Conservation (phyloP, 257 asterid species). For the Solanum sitiens region DNA sequence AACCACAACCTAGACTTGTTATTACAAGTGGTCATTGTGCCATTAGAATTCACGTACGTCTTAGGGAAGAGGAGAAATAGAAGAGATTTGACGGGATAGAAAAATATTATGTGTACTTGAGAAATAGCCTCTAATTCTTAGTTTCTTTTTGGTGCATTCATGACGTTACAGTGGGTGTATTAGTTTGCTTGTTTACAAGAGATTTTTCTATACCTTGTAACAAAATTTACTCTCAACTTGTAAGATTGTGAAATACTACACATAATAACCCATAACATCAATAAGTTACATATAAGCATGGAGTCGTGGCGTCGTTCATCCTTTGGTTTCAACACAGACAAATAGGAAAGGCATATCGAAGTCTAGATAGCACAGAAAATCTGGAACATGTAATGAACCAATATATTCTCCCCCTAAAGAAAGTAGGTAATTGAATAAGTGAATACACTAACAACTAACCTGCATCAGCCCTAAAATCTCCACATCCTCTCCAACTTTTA, state of each 20-base stretch:
- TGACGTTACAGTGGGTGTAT: background rate
- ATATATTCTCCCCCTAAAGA: background rate
- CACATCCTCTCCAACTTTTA: constrained; percentile 91
- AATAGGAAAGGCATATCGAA: background rate
- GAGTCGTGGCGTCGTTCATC: background rate
- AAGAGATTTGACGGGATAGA: background rate
- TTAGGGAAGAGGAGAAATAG: background rate
- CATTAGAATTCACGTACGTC: background rate
- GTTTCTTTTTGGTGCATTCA: background rate
- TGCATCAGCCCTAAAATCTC: constrained; percentile 83
- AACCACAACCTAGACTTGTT: background rate
- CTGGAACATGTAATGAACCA: background rate
- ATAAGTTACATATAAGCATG: background rate
- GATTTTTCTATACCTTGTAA: background rate
- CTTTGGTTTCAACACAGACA: background rate
- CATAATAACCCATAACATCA: background rate
- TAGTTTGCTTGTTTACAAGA: background rate
- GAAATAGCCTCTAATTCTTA: background rate
- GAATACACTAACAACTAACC: constrained; percentile 20
- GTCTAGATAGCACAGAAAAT: background rate
- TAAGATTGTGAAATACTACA: background rate
- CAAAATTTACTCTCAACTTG: background rate
- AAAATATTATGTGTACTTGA: background rate
- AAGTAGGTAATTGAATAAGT: background rate
- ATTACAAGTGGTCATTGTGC: background rate